Conservation (phyloP, 257 asterid species). For the Salvia splendens region DNA sequence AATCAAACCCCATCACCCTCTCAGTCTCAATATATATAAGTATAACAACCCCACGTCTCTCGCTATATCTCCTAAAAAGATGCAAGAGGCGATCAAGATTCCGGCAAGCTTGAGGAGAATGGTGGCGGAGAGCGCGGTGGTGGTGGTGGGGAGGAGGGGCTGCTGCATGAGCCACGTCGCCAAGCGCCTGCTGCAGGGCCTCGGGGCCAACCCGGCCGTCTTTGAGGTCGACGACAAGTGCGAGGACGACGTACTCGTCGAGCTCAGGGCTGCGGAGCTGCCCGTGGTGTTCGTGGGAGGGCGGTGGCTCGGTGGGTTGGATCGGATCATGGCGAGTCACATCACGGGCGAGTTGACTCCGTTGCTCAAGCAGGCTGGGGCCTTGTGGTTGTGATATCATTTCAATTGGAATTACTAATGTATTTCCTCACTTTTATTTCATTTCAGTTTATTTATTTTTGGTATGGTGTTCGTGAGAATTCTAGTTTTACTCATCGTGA, state of each 20-base stretch:
- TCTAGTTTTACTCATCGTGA: neutral
- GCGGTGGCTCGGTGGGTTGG: slow-evolving; percentile 70
- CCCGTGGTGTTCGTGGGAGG: slow-evolving; percentile 70
- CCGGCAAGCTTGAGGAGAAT: slow-evolving; percentile 2
- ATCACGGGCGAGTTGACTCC: slow-evolving; percentile 71
- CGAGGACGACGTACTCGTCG: slow-evolving; percentile 35
- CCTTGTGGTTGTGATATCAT: slow-evolving; percentile 58
- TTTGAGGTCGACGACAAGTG: slow-evolving; percentile 49
- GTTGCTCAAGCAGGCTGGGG: slow-evolving; percentile 60
- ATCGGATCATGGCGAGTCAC: slow-evolving; percentile 61
- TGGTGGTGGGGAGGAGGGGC: slow-evolving; percentile 22
- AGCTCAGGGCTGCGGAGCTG: slow-evolving; percentile 37
- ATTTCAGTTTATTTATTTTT: neutral
- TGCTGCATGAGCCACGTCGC: slow-evolving; percentile 47
- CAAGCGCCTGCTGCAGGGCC: slow-evolving; percentile 47
- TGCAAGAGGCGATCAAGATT: slow-evolving; percentile 29
- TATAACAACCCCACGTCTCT: too few species aligned
- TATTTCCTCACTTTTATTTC: neutral
- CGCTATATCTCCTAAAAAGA: too few species aligned
- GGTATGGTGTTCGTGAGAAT: neutral
- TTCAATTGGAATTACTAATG: neutral
- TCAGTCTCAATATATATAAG: neutral
- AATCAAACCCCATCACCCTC: neutral
- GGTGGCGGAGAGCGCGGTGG: slow-evolving; percentile 36
- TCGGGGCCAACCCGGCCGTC: slow-evolving; percentile 55